Conservation (phyloP, 169 alveolate species). For the Neospora caninum region DNA sequence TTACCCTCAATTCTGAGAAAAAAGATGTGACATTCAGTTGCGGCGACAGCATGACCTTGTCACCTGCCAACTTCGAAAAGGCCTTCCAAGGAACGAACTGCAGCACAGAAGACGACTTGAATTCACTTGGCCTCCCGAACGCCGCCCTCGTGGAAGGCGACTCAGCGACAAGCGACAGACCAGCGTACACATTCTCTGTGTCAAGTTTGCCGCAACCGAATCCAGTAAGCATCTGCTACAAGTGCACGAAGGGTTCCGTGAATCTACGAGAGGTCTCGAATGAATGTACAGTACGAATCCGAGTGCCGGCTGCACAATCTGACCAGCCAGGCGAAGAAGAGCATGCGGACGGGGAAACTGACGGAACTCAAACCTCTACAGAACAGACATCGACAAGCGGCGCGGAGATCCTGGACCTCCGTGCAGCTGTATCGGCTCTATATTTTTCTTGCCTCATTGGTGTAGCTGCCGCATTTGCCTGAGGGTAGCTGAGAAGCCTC, state of each 20-base stretch:
- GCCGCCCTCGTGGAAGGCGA: background rate
- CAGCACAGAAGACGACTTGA: no score
- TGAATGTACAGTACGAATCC: background rate
- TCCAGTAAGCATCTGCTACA: background rate
- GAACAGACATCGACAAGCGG: background rate
- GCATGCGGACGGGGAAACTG: background rate
- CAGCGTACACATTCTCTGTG: background rate
- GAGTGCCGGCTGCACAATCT: background rate
- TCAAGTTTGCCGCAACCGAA: background rate
- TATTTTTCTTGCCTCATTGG: no score
- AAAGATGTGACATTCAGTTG: background rate
- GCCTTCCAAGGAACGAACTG: background rate
- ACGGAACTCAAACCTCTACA: background rate
- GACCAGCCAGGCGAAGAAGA: background rate
- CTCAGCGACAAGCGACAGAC: background rate
- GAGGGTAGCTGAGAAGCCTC: no score
- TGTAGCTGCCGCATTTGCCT: no score
- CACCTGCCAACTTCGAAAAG: background rate
- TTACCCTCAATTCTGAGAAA: no score
- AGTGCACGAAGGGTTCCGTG: background rate
- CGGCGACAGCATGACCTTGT: background rate
- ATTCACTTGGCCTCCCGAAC: background rate
- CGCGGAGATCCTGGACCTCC: background rate
- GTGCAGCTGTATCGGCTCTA: background rate
- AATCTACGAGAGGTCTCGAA: no score